phyloP scores from a whole-genome alignment of 805 yeast genomes.

The Candida tammaniensis region DNA sequence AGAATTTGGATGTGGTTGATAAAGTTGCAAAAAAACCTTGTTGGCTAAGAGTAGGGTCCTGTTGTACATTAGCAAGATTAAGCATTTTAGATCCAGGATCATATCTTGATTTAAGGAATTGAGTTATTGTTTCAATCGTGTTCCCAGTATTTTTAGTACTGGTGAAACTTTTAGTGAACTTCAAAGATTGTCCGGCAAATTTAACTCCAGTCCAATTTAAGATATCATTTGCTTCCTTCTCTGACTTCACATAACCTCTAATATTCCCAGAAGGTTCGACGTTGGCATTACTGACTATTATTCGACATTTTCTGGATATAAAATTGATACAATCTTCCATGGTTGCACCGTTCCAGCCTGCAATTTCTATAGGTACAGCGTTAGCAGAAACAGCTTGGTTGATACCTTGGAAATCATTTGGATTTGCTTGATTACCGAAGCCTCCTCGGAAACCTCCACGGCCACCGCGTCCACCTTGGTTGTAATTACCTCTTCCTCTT shows the following conservation, averaged over 20 bases:
- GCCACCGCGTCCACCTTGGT: slow-evolving; percentile 11
- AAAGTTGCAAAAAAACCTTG: slow-evolving; percentile 65
- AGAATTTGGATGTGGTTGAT: slow-evolving; percentile 72
- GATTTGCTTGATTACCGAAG: slow-evolving; percentile 13
- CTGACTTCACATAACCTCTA: slow-evolving; percentile 54
- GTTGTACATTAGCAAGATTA: slow-evolving; percentile 61
- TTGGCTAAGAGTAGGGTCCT: slow-evolving; percentile 57
- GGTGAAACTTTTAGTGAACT: slow-evolving; percentile 40
- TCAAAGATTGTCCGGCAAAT: slow-evolving; percentile 72
- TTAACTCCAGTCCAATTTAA: slow-evolving; percentile 69
- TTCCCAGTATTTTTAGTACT: slow-evolving; percentile 31
- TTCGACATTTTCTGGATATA: slow-evolving; percentile 62
- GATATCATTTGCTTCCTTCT: slow-evolving; percentile 57
- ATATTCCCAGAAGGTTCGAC: slow-evolving; percentile 55
- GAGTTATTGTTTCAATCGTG: slow-evolving; percentile 61
- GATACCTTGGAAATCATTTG: slow-evolving; percentile 20
- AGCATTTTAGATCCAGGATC: slow-evolving; percentile 62
- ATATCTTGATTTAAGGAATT: slow-evolving; percentile 65
- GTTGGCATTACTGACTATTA: slow-evolving; percentile 50
- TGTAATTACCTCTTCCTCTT: slow-evolving; percentile 29
- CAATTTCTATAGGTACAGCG: slow-evolving; percentile 54
- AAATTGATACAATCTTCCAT: slow-evolving; percentile 67
- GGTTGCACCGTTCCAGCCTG: slow-evolving; percentile 81
- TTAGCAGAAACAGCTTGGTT: slow-evolving; percentile 29
- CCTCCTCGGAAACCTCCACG: slow-evolving; percentile 13